Conservation (phyloP, 179 eudicot genomes). For the Drosera spatulata region DNA sequence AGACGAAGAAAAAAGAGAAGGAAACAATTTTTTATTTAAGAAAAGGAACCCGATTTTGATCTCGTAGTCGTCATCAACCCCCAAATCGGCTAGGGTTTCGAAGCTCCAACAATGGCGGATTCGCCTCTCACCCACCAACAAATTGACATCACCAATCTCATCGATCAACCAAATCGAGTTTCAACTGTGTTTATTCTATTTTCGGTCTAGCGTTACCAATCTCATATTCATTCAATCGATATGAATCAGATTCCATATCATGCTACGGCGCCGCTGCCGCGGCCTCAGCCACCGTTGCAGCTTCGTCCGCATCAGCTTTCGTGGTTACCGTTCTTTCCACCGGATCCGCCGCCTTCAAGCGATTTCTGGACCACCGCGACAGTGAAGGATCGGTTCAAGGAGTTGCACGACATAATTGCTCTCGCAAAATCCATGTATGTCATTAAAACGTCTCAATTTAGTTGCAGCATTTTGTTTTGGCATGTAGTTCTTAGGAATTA, state of each 20-base stretch:
- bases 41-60: no score
- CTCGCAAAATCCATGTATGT: constrained; percentile 75
- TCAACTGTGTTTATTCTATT: neutral
- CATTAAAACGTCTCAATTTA: neutral
- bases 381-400: constrained; percentile 42
- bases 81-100: neutral
- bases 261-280: constrained; percentile 14
- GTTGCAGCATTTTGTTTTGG: neutral
- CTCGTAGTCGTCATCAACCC: neutral
- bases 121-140: neutral
- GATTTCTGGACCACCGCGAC: constrained; percentile 52
- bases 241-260: constrained; percentile 31
- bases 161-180: no score
- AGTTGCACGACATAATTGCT: constrained; percentile 37
- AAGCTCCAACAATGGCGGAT: neutral
- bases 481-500: neutral
- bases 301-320: no score
- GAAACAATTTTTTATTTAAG: no score
- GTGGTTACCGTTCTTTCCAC: constrained; percentile 41
- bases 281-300: no score
- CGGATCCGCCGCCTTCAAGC: constrained; percentile 45
- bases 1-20: no score
- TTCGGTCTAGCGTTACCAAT: no score
- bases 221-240: neutral
- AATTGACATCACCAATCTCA: neutral